phyloP scores from a whole-genome alignment of 2,329 filamentous ascomycete genomes.

The Colletotrichum sojae region DNA sequence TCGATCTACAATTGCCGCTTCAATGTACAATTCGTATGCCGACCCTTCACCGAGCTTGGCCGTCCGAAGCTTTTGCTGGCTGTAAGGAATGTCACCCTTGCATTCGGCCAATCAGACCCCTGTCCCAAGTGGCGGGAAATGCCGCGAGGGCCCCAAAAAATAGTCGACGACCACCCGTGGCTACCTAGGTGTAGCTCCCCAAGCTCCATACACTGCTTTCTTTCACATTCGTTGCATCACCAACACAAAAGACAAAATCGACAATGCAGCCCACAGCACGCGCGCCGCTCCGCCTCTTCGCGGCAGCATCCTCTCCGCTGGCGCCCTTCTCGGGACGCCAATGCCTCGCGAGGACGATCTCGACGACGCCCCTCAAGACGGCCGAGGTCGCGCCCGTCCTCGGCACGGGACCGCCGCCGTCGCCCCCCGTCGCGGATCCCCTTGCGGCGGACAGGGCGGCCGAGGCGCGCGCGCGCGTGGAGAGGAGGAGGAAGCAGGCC shows the following conservation, averaged over 20 bases:
- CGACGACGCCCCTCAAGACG: slow-evolving; percentile 46
- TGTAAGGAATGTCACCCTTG: slow-evolving; percentile 25
- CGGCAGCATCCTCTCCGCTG: slow-evolving; percentile 44
- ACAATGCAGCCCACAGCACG: slow-evolving; percentile 59
- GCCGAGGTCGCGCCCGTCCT: slow-evolving; percentile 67
- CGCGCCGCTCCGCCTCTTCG: slow-evolving; percentile 51
- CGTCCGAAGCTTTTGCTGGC: background rate
- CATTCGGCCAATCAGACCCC: slow-evolving; percentile 23
- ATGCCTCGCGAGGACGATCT: slow-evolving; percentile 48
- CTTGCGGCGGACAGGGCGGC: slow-evolving; percentile 50
- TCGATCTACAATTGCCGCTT: background rate
- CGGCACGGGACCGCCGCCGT: slow-evolving; percentile 72
- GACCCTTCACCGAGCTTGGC: slow-evolving; percentile 25
- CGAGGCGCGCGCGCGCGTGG: slow-evolving; percentile 56
- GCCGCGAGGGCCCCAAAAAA: slow-evolving; percentile 34
- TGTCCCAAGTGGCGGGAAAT: background rate
- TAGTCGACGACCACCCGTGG: slow-evolving; percentile 22
- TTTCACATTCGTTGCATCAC: background rate
- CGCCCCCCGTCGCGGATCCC: slow-evolving; percentile 63
- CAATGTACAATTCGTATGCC: background rate
- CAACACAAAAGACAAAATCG: slow-evolving; percentile 10
- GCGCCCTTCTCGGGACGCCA: slow-evolving; percentile 47
- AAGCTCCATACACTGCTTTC: background rate
- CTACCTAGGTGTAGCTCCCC: background rate
- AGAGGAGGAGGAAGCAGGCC: slow-evolving; percentile 67